Conservation (phyloP, 176 grass and related monocot genomes). For the Aechmea fasciata region DNA sequence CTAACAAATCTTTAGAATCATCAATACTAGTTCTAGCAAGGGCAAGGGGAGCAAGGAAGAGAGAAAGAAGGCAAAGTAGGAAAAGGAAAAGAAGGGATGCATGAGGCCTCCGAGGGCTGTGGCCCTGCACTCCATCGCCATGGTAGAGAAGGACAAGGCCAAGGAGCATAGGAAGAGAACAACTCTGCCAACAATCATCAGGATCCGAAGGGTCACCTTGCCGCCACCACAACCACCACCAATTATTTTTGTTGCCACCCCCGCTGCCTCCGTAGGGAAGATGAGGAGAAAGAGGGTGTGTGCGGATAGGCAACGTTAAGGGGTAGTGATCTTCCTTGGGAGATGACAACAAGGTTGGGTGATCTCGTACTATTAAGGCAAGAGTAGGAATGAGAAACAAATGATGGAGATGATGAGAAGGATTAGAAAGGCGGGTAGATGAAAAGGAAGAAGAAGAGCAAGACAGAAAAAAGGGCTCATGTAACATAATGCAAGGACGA, state of each 20-base stretch:
- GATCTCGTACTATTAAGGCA: no score
- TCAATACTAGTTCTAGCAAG: slow-evolving; percentile 8
- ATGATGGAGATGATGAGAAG: no score
- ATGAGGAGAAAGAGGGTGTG: slow-evolving; percentile 8
- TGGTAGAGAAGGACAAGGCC: not conserved
- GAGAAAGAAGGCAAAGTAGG: slow-evolving; percentile 21
- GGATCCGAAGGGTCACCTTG: slow-evolving; percentile 23
- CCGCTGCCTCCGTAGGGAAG: slow-evolving; percentile 1
- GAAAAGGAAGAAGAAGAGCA: no score
- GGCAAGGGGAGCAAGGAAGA: slow-evolving; percentile 20
- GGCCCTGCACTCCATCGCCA: no score
- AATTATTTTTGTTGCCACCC: slow-evolving; percentile 18
- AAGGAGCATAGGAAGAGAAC: slow-evolving; percentile 25
- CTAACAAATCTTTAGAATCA: not conserved
- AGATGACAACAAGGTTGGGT: no score
- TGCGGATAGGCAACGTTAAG: no score
- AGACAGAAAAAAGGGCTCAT: no score
- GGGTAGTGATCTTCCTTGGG: no score
- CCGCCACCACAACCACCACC: slow-evolving; percentile 4
- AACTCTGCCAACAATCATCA: slow-evolving; percentile 5
- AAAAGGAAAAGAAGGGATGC: slow-evolving; percentile 21
- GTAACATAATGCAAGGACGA: no score
- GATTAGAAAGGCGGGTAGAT: no score
- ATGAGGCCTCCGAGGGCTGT: not conserved
- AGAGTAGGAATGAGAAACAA: no score